These are phyloP conservation scores for Orobanche coerulescens DNA, from an alignment of 257 asterid species.

Conservation along the genomic window DNA sequence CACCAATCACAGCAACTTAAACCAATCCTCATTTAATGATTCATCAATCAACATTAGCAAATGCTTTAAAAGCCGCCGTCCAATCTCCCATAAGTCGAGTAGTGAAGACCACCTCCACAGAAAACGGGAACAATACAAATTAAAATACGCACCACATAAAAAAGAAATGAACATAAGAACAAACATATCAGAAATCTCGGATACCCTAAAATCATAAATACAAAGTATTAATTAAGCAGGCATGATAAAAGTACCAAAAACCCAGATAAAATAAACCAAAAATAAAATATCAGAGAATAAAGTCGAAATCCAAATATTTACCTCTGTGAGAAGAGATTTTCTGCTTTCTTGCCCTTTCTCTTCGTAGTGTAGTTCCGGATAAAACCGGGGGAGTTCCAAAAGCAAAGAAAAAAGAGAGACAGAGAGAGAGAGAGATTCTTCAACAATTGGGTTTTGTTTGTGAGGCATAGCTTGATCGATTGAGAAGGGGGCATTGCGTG, in stretches of 20 bases:
- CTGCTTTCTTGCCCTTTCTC: not conserved
- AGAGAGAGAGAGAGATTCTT: not conserved
- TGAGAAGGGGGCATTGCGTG: constrained; percentile 30
- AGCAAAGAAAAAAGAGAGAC: too few relatives aligned
- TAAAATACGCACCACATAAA: not conserved
- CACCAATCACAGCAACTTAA: constrained; percentile 9
- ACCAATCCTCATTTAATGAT: constrained; percentile 1
- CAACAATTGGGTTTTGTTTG: constrained; percentile 22
- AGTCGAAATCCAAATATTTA: not conserved
- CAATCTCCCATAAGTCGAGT: constrained; percentile 10
- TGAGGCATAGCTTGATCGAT: constrained; percentile 23
- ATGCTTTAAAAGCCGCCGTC: constrained; percentile 4
- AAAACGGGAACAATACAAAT: constrained; percentile 7
- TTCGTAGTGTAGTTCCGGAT: not conserved
- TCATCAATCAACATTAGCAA: constrained; percentile 10
- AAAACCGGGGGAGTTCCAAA: constrained; percentile 18
- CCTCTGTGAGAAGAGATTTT: constrained; percentile 14
- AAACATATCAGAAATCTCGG: not conserved
- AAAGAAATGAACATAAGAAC: not conserved
- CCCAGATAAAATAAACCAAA: not conserved
- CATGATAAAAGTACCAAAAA: not conserved
- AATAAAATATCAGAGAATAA: not conserved
- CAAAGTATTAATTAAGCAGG: not conserved
- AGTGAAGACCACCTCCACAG: constrained; percentile 9
- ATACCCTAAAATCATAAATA: not conserved